These are phyloP conservation scores for Avena atlantica DNA, from an alignment of 176 grass and related monocot species.

Conservation along the genomic window DNA sequence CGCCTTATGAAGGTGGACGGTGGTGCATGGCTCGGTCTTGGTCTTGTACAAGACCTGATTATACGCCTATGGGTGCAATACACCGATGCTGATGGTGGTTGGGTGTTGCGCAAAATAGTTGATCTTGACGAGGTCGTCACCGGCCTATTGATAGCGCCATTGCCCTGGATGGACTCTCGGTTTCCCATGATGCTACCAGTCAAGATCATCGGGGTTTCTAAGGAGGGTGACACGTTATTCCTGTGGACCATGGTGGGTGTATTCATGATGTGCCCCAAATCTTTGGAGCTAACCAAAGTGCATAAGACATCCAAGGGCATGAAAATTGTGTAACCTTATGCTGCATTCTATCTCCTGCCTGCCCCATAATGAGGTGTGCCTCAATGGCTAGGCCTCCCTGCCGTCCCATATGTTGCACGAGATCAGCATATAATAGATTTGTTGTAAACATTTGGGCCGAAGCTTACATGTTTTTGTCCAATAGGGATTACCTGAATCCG, in stretches of 20 bases:
- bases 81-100: too few relatives aligned
- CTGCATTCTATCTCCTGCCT: background rate
- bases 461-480: background rate
- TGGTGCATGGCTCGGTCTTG: too few relatives aligned
- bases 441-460: background rate
- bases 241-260: background rate
- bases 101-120: background rate
- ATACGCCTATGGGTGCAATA: too few relatives aligned
- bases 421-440: background rate
- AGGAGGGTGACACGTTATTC: background rate
- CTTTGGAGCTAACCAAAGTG: background rate
- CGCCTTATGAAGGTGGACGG: too few relatives aligned
- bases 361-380: background rate
- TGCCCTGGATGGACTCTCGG: background rate
- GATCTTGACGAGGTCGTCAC: background rate
- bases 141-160: background rate
- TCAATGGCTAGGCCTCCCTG: background rate
- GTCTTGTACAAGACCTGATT: too few relatives aligned
- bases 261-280: background rate
- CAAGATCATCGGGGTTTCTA: background rate
- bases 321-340: background rate
- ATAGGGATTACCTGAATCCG: background rate
- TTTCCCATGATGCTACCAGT: background rate
- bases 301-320: background rate
- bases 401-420: background rate